Percentiles rank a stretch among this genome's conserved stretches.
Evolutionary conservation across 1,284 basidiomycete genomes (phyloP).

Genomic region (Sporisorium scitamineum): DNA sequence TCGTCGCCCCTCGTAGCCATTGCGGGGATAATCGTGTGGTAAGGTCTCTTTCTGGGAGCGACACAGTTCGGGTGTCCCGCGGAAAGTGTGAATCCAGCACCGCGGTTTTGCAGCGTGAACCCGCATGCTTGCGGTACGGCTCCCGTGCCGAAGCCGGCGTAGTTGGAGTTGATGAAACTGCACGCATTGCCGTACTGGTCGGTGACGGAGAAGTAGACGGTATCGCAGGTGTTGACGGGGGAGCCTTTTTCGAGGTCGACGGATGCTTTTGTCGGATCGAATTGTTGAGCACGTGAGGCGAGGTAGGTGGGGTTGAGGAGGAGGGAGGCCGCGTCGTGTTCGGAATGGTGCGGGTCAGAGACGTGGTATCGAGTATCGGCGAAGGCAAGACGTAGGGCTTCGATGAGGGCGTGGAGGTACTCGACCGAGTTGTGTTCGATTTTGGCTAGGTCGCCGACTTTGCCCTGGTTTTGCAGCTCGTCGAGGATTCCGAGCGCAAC

Average conservation of each 20-base stretch:
- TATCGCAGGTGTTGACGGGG: constrained; percentile 85
- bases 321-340: constrained; percentile 74
- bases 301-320: constrained; percentile 78
- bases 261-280: constrained; percentile 78
- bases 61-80: constrained; percentile 84
- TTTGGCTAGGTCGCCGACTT: constrained; percentile 78
- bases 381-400: constrained; percentile 81
- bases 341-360: constrained; percentile 81
- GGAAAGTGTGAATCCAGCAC: constrained; percentile 82
- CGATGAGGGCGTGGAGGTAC: constrained; percentile 89
- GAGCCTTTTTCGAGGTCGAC: constrained; percentile 80
- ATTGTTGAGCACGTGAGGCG: constrained; percentile 80
- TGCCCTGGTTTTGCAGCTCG: constrained; percentile 80
- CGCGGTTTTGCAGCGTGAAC: constrained; percentile 95
- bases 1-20: constrained; percentile 85
- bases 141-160: constrained; percentile 72
- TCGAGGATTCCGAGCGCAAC: constrained; percentile 93
- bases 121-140: constrained; percentile 92
- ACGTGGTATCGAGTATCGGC: constrained; percentile 87
- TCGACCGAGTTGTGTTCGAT: constrained; percentile 87
- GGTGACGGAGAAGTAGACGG: constrained; percentile 85
- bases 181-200: constrained; percentile 88
- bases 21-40: constrained; percentile 95
- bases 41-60: constrained; percentile 81
- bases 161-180: constrained; percentile 94